Percentiles rank a stretch among this genome's conserved stretches.
These are phyloP conservation scores for Nepenthes alata DNA, from an alignment of 179 eudicot species.

Conservation along the genomic window DNA sequence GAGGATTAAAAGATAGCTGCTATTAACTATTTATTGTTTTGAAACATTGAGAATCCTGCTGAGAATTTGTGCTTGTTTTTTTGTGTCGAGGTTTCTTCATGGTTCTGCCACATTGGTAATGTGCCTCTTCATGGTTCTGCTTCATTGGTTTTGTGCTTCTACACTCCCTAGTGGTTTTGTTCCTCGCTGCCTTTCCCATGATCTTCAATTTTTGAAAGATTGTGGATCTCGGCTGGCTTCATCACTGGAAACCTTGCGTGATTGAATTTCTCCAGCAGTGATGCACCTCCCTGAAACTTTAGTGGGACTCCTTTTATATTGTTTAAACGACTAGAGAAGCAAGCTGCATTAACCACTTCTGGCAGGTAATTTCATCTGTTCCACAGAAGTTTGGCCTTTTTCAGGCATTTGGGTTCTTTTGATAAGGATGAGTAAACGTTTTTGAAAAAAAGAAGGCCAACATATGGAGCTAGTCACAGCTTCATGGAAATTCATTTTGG, in stretches of 20 bases:
- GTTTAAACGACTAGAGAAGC: slow-evolving; percentile 27
- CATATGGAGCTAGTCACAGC: too few relatives aligned
- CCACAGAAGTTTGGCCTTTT: slow-evolving; percentile 13
- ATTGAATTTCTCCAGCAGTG: slow-evolving; percentile 40
- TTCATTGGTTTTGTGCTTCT: slow-evolving; percentile 46
- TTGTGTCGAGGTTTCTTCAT: slow-evolving; percentile 85
- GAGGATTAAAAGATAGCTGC: slow-evolving; percentile 20
- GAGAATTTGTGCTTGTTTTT: slow-evolving; percentile 50
- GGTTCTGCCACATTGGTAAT: slow-evolving; percentile 36
- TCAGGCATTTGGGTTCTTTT: neutral
- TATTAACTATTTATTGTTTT: slow-evolving; percentile 13
- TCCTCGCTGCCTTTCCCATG: slow-evolving; percentile 38
- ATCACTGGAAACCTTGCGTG: slow-evolving; percentile 33
- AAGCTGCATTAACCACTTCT: slow-evolving; percentile 33
- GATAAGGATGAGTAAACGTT: too few relatives aligned
- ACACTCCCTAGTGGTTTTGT: slow-evolving; percentile 40
- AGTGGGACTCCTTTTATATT: slow-evolving; percentile 30
- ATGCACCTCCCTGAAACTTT: slow-evolving; percentile 30
- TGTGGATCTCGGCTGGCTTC: slow-evolving; percentile 46
- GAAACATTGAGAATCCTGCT: slow-evolving; percentile 27
- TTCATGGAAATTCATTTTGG: too few relatives aligned
- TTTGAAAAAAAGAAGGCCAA: too few relatives aligned
- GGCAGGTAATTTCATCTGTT: slow-evolving; percentile 45
- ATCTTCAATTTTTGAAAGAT: slow-evolving; percentile 31
- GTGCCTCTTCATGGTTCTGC: slow-evolving; percentile 46